Percentiles rank a stretch among this genome's conserved stretches.
Evolutionary conservation across 2,329 filamentous ascomycete genomes (phyloP).

Genomic region (Talaromyces rugulosus): DNA sequence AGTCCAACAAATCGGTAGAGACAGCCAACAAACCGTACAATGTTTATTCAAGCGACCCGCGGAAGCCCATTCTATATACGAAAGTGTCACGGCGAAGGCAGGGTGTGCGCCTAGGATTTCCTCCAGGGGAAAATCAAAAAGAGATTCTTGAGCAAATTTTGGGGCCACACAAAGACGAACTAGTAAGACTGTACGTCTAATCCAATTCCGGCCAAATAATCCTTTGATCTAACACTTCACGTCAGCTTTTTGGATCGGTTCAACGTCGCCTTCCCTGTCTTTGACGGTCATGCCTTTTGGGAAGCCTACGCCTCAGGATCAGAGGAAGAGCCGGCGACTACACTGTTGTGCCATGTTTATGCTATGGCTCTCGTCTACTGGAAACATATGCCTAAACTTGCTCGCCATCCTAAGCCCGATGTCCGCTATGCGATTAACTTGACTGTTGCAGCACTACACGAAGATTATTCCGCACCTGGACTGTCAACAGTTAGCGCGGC

Average conservation of each 20-base stretch:
- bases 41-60: conserved; percentile 46
- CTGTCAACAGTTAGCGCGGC: conserved; percentile 56
- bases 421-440: conserved; percentile 60
- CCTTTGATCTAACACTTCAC: conserved; percentile 1
- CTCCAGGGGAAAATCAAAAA: conserved; percentile 46
- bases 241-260: conserved; percentile 52
- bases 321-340: conserved; percentile 50
- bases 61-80: conserved; percentile 44
- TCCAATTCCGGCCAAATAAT: conserved; percentile 14
- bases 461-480: conserved; percentile 56
- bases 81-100: conserved; percentile 49
- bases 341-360: conserved; percentile 55
- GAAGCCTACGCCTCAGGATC: conserved; percentile 44
- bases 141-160: conserved; percentile 57
- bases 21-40: conserved; percentile 46
- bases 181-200: conserved; percentile 50
- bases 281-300: conserved; percentile 54
- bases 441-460: conserved; percentile 57
- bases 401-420: conserved; percentile 51
- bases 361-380: conserved; percentile 58
- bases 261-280: conserved; percentile 58
- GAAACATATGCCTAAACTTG: conserved; percentile 45
- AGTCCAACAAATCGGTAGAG: conserved; percentile 34
- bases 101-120: conserved; percentile 41
- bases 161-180: conserved; percentile 49